Evolutionary conservation across 345 rosid species (phyloP), one percentile per base, ranked within the genome.

Genomic region (Clarkia xantiana): DNA sequence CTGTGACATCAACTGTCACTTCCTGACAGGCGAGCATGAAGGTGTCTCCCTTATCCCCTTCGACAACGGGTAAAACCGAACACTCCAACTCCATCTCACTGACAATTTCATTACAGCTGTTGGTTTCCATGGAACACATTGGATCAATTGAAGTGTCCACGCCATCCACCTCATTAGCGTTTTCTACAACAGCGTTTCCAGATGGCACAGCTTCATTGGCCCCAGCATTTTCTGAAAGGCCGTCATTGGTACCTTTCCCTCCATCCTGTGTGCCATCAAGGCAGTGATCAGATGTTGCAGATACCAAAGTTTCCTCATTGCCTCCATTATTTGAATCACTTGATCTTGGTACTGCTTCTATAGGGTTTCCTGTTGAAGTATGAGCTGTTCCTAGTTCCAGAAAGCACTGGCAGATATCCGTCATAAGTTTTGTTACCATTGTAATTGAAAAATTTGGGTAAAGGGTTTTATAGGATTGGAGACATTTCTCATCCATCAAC

Each of bases 391-490:
- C 76, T 67, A 76, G 51, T 53, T 80, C 94, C 60, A 77, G 54
- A 71, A 75, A 77, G 86, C 86, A 80, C 46, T 77, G 77, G 73
- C 86, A 83, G 66, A 83, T 68, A 78, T 86, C 95, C 63, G 67
- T 71, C 80, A 90, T 56, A 67, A 90, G 62, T 57, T 76, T 70
- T 62, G n/a, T n/a, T n/a, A n/a, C n/a, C n/a, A n/a, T n/a, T n/a
- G 48, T 51, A 47, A 81, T 59, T 66, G 90, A 78, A 68, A 90
- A 78, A 60, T 66, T 77, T 38, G 82, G 86, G 71, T 86, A 91
- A 61, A 73, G 41, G 64, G 83, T 76, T 65, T 79, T 86, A 69
- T 83, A 84, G 39, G 90, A 69, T 19, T 67, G 76, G 54, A 81
- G 86, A 73, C 86, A 81, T 63, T 69, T 79, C 55, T 76, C 84